Conservation (phyloP, 495 filamentous ascomycete species). For the Xylaria cubensis region DNA sequence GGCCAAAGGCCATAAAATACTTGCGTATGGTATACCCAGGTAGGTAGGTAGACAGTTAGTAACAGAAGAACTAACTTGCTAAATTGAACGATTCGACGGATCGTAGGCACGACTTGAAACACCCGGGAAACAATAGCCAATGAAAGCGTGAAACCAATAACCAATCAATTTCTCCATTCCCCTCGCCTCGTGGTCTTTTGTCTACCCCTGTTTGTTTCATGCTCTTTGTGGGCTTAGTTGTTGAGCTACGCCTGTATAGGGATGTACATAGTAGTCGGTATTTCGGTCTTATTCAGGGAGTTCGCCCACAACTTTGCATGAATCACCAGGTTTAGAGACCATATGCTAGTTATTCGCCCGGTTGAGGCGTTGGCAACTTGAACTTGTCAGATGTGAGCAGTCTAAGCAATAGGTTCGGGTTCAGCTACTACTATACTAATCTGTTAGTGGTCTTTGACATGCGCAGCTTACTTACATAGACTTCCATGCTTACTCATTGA, state of each 20-base stretch:
- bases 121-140: constrained; percentile 3
- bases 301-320: neutral
- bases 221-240: neutral
- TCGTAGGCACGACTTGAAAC: constrained; percentile 19
- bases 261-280: neutral
- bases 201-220: constrained; percentile 20
- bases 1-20: neutral
- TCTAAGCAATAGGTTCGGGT: neutral
- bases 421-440: neutral
- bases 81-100: neutral
- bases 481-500: neutral
- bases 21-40: neutral
- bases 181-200: constrained; percentile 5
- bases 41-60: neutral
- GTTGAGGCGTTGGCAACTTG: neutral
- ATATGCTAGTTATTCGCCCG: neutral
- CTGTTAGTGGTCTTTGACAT: neutral
- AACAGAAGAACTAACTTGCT: neutral
- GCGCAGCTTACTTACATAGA: neutral
- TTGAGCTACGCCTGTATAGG: constrained; percentile 7
- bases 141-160: neutral
- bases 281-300: neutral
- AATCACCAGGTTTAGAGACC: neutral
- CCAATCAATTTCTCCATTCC: constrained; percentile 15
- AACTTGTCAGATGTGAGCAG: neutral